phyloP scores from a whole-genome alignment of 768 basidiomycete species.

The Porpolomopsis calyptriformis region DNA sequence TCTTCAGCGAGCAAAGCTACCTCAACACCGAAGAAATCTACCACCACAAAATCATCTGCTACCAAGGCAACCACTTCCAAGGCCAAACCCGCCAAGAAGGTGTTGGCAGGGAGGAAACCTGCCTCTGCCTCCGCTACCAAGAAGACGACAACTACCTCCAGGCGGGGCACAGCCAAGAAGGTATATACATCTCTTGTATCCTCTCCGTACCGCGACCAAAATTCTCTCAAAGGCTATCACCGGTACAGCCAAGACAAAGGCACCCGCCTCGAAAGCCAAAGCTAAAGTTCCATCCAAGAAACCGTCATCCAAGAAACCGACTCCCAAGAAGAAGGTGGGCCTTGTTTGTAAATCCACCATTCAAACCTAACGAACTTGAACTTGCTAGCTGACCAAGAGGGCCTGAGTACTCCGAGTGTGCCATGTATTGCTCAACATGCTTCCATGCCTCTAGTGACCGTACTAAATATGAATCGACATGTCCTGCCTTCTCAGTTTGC shows the following conservation, averaged over 20 bases:
- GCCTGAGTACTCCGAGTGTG: too few relatives aligned
- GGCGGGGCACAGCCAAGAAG: conserved; percentile 32
- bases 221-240: conserved; percentile 25
- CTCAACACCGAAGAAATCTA: conserved; percentile 17
- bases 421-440: too few relatives aligned
- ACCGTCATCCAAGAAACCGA: conserved; percentile 10
- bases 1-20: conserved; percentile 16
- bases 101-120: conserved; percentile 28
- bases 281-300: conserved; percentile 1
- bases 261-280: conserved; percentile 26
- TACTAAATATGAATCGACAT: too few relatives aligned
- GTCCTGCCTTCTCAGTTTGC: too few relatives aligned
- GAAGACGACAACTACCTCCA: conserved; percentile 28
- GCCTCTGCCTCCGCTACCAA: conserved; percentile 20
- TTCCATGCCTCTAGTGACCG: too few relatives aligned
- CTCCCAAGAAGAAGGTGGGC: conserved; percentile 30
- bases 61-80: conserved; percentile 22
- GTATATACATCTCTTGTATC: conserved; percentile 15
- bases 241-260: conserved; percentile 36
- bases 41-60: conserved; percentile 21
- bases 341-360: too few relatives aligned
- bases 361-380: too few relatives aligned
- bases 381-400: too few relatives aligned
- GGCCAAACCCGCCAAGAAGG: conserved; percentile 24
- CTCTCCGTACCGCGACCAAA: background rate